A percentile compares a stretch with the other conserved stretches of the same genome.
phyloP scores from a whole-genome alignment of 371 early-diverging fungal genomes.

The Actinomortierella ambigua region DNA sequence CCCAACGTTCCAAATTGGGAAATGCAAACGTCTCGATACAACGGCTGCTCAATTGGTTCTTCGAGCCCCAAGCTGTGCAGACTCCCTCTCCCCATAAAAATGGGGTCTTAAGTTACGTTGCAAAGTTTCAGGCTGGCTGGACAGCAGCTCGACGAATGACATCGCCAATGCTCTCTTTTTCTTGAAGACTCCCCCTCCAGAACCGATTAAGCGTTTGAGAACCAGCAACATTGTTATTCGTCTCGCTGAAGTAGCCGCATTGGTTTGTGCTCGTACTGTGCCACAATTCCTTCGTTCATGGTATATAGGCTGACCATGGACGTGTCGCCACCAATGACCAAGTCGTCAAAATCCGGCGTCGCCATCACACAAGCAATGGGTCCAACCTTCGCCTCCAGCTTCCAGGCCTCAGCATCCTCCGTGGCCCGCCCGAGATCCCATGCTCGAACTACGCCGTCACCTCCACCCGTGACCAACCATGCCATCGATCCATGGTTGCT shows the following conservation, averaged over 20 bases:
- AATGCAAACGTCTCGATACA: no score
- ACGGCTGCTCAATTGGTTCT: no score
- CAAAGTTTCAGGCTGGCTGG: no score
- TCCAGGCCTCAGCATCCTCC: constrained; percentile 27
- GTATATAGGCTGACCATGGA: constrained; percentile 30
- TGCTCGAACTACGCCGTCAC: constrained; percentile 35
- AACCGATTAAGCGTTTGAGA: no score
- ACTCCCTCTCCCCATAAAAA: no score
- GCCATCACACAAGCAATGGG: constrained; percentile 26
- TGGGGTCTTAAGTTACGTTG: no score
- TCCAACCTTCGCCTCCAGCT: constrained; percentile 22
- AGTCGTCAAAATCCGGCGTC: constrained; percentile 15
- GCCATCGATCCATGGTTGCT: not conserved
- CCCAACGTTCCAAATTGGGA: no score
- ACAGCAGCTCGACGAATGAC: no score
- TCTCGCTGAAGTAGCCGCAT: constrained; percentile 10
- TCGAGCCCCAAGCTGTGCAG: no score
- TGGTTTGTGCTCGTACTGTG: constrained; percentile 14
- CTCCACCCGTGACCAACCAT: constrained; percentile 38
- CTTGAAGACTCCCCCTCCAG: no score
- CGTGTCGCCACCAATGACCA: constrained; percentile 27
- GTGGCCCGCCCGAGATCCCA: constrained; percentile 41
- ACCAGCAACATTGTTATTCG: not conserved
- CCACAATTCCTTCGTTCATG: constrained; percentile 18
- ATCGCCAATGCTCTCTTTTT: no score